phyloP scores from a whole-genome alignment of 257 asterid genomes.

The Forsythia viridissima region DNA sequence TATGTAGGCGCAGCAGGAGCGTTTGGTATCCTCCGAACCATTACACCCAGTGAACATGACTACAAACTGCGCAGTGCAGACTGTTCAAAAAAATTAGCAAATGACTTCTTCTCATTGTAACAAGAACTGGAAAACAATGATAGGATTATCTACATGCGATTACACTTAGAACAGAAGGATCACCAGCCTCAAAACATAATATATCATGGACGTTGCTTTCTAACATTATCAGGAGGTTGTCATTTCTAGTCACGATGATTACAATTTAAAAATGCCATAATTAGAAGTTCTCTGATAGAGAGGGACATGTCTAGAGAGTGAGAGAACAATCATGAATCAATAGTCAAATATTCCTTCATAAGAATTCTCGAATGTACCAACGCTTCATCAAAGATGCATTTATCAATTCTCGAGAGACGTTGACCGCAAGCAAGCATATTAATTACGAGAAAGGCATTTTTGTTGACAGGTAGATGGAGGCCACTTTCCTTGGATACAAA shows the following conservation, averaged over 20 bases:
- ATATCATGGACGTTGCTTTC: conserved; percentile 5
- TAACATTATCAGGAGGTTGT: conserved; percentile 13
- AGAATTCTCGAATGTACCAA: too few species aligned
- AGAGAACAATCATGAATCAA: not conserved
- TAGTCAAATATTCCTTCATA: not conserved
- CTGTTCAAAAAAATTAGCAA: conserved; percentile 42
- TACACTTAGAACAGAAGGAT: conserved; percentile 3
- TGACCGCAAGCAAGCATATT: too few species aligned
- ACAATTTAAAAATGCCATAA: not conserved
- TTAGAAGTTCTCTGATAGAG: conserved; percentile 1
- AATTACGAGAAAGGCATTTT: too few species aligned
- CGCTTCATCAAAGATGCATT: too few species aligned
- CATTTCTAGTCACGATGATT: not conserved
- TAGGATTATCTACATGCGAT: conserved; percentile 5
- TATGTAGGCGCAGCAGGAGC: conserved; percentile 71
- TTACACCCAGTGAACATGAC: conserved; percentile 70
- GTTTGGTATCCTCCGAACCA: conserved; percentile 43
- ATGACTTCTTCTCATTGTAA: conserved; percentile 13
- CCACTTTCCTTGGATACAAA: too few species aligned
- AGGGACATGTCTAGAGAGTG: conserved; percentile 3
- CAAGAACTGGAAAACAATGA: conserved; percentile 14
- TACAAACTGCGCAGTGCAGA: conserved; percentile 76
- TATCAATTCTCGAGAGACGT: too few species aligned
- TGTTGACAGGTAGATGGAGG: too few species aligned
- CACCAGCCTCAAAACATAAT: not conserved